These are phyloP conservation scores for Plasmodium vivax DNA, from an alignment of 169 alveolate genomes.

Conservation along the genomic window DNA sequence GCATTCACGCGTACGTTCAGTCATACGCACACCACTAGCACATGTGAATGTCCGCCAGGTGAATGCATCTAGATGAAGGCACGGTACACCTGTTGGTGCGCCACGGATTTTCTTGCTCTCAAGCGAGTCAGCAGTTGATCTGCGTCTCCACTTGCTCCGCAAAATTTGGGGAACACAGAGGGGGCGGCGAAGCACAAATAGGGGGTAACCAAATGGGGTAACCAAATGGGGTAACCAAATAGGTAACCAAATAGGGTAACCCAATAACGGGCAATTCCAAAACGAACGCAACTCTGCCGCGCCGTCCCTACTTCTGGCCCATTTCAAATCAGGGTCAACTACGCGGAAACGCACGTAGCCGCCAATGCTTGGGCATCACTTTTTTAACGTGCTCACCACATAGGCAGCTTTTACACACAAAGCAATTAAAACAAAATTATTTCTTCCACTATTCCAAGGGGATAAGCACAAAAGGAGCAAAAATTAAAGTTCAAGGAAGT, in stretches of 20 bases:
- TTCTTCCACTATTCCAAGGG: neutral
- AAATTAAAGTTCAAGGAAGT: neutral
- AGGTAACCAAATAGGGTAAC: no score
- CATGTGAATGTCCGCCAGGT: neutral
- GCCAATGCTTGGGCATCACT: neutral
- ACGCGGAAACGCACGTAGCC: neutral
- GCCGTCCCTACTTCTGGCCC: neutral
- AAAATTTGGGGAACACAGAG: neutral
- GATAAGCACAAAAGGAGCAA: neutral
- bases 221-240: neutral
- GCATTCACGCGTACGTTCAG: neutral
- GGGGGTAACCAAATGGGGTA: neutral
- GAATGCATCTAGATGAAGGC: slow-evolving; percentile 14
- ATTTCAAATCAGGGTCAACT: neutral
- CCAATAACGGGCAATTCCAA: neutral
- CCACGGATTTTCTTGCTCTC: neutral
- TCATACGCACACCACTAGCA: neutral
- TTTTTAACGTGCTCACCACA: neutral
- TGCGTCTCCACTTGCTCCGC: neutral
- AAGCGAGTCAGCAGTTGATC: neutral
- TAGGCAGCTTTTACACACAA: neutral
- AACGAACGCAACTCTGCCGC: neutral
- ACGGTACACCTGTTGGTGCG: neutral
- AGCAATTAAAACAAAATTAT: neutral
- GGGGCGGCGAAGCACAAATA: neutral